Base-by-base conservation (phyloP, 495 filamentous ascomycete genomes). In the Daldinia grandis region DNA sequence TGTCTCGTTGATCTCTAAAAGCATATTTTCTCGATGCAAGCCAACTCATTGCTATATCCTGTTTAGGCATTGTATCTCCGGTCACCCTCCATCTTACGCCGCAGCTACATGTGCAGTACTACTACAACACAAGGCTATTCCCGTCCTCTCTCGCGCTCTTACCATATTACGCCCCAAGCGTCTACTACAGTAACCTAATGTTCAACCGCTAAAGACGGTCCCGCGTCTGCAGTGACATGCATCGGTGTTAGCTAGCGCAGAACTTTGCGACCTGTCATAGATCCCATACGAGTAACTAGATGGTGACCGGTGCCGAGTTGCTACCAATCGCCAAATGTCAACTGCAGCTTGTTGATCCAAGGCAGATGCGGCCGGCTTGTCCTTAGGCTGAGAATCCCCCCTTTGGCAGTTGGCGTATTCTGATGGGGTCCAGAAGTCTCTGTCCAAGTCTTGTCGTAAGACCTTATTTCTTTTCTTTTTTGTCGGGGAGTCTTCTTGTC, bases 151-250 rank as follows among this genome's bases (percentile, higher is more conserved):
- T 30, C 35, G 38, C 35, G 68, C 58, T 63, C 60, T 37, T 47
- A 64, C 51, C 59, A 21, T 24, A 58, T 53, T 51, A 21, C 42
- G 58, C 33, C 53, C 66, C 60, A 55, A 42, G 55, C 60, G 47
- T 61, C 42, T 47, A 47, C 42, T 47, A 47, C 17, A 47, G 5
- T 42, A 42, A 73, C 61, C 65, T 57, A 62, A 51, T 19, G 65
- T 66, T 35, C 61, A 69, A 69, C 70, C 70, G 65, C 65, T 68
- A 66, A 64, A 69, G 62, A 66, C 70, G 50, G 65, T 65, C 64
- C 69, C 61, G 50, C 47, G 21, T 56, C 42, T 47, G 42, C 42
- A 24, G 19, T 47, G 19, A 47, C 42, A 47, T 47, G 42, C 42
- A 47, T 47, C 35, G 62, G 62, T 44, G 44, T 49, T 44, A 56